Percentiles rank a stretch among this genome's conserved stretches.
Conservation (phyloP, 2,329 filamentous ascomycete genomes). For the Onygena corvina region DNA sequence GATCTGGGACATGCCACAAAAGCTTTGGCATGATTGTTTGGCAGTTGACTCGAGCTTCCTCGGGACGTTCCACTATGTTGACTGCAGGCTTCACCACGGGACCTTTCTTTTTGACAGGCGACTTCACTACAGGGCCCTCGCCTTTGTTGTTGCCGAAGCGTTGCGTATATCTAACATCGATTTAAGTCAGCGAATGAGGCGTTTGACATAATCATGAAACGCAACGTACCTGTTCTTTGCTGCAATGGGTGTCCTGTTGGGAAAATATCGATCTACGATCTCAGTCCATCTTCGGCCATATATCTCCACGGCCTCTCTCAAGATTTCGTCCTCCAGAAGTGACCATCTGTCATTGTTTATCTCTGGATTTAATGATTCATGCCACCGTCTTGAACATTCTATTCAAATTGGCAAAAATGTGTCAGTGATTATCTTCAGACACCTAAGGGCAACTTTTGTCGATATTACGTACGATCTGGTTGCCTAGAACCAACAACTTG, state of each 20-base stretch:
- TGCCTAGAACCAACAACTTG: slow-evolving; percentile 8
- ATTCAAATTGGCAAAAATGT: not conserved
- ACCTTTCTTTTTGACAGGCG: not conserved
- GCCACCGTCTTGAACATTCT: slow-evolving; percentile 8
- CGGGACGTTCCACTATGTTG: not conserved
- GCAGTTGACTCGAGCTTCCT: not conserved
- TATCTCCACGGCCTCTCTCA: slow-evolving; percentile 5
- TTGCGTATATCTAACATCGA: slow-evolving; percentile 7
- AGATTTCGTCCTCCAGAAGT: slow-evolving; percentile 7
- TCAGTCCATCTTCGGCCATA: slow-evolving; percentile 8
- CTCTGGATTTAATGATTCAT: slow-evolving; percentile 8
- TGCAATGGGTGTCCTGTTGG: slow-evolving; percentile 7
- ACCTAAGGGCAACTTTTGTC: not conserved
- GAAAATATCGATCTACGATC: slow-evolving; percentile 8
- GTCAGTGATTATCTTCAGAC: not conserved
- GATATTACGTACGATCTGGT: slow-evolving; percentile 7
- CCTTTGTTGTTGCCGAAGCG: slow-evolving; percentile 2
- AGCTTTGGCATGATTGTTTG: slow-evolving; percentile 9
- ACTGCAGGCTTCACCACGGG: not conserved
- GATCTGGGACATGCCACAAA: slow-evolving; percentile 8
- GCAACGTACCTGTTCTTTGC: slow-evolving; percentile 7
- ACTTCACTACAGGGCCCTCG: not conserved
- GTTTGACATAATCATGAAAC: not conserved
- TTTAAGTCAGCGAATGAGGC: not conserved
- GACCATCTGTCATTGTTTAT: slow-evolving; percentile 10